Evolutionary conservation across 2,329 filamentous ascomycete genomes (phyloP), one percentile per base, ranked within the genome.

Genomic region (Sordariomycetes sp.): DNA sequence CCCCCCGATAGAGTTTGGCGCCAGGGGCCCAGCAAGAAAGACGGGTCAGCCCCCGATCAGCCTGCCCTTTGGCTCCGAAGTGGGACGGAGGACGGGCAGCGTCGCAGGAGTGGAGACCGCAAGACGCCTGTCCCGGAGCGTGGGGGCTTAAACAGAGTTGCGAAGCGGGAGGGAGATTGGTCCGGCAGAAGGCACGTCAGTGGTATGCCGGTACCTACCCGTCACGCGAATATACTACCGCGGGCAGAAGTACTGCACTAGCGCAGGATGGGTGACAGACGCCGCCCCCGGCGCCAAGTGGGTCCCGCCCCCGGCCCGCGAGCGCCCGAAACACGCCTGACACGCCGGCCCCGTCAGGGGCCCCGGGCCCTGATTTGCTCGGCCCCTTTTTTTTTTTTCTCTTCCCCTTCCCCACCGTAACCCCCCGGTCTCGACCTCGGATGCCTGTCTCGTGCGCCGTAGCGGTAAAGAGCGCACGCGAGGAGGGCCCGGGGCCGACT

Each of bases 271-370:
- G 10, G 5, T 22, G 45, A 50, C 45, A 50, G 45, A 20, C 1
- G 22, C 45, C 12, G 8, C 45, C 10, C 2, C 45, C 22, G 45
- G n/a, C 20, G 12, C 45, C 45, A 22, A 24, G 45, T 50, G 45
- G n/a, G 45, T n/a, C 17, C 12, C 45, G 10, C 45, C 45, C 17
- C 55, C 50, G 50, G 56, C 10, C 36, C 51, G 56, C 56, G 25
- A 50, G 34, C n/a, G 28, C 56, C 50, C 56, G 56, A 57, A 57
- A 57, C 56, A 28, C 56, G 53, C 22, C 56, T 57, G 56, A 57
- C 56, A 57, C 56, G 35, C 36, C 35, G 42, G 34, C 25, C 17
- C 35, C 51, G 56, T 57, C 56, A 48, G 25, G 52, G 50, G 28
- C 25, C 45, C 55, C 55, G 24, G 22, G 55, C 22, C 55, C 55